Evolutionary conservation across 768 basidiomycete genomes (phyloP).

Genomic region (Trametes coccinea): DNA sequence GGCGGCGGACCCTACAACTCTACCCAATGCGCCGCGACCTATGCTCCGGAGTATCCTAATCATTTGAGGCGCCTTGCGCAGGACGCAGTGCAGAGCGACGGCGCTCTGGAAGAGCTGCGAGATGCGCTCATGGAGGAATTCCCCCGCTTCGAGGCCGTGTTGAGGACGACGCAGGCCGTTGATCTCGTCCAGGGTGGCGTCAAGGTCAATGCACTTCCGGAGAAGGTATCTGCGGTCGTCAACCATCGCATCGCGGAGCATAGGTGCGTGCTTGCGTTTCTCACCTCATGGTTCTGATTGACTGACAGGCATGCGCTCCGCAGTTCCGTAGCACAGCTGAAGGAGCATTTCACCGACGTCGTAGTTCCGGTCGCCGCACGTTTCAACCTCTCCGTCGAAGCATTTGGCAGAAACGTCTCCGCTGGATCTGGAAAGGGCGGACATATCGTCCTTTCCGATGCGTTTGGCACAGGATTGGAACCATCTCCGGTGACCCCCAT

Average conservation of each 20-base stretch:
- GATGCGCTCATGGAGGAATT: conserved; percentile 42
- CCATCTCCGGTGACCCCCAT: conserved; percentile 65
- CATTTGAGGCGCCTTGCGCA: conserved; percentile 49
- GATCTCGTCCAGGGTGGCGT: conserved; percentile 52
- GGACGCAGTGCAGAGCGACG: conserved; percentile 47
- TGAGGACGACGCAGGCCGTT: conserved; percentile 77
- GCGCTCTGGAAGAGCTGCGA: conserved; percentile 46
- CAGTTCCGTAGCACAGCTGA: conserved; percentile 40
- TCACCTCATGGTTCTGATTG: background rate
- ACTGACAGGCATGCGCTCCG: background rate
- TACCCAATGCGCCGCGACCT: conserved; percentile 60
- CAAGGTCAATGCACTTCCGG: conserved; percentile 72
- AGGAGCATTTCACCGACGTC: conserved; percentile 46
- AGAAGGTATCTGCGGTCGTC: conserved; percentile 65
- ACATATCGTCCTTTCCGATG: conserved; percentile 49
- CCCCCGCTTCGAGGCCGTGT: conserved; percentile 37
- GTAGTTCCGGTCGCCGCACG: conserved; percentile 63
- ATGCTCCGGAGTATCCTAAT: conserved; percentile 55
- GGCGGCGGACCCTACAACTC: conserved; percentile 52
- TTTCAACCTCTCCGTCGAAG: conserved; percentile 60
- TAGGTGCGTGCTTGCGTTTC: background rate
- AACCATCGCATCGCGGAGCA: conserved; percentile 65
- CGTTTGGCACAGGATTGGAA: conserved; percentile 52
- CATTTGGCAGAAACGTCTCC: conserved; percentile 50
- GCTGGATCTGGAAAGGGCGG: conserved; percentile 41